phyloP scores from a whole-genome alignment of 495 filamentous ascomycete species.

The Tuber melanosporum region DNA sequence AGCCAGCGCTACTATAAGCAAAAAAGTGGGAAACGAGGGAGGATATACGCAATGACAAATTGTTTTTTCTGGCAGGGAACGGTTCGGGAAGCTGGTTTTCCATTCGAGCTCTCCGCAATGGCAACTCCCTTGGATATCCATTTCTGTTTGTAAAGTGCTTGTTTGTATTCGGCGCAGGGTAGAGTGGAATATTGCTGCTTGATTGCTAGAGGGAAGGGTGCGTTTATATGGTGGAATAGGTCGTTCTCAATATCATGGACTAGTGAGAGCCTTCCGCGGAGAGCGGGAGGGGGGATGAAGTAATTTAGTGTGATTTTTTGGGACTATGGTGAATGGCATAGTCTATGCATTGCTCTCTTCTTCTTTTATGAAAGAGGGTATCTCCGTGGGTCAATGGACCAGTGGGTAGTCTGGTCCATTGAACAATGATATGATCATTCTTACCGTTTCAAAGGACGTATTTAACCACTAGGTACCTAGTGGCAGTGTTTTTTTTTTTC shows the following conservation, averaged over 20 bases:
- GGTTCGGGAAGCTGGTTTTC: slow-evolving; percentile 15
- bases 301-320: not conserved
- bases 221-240: slow-evolving; percentile 6
- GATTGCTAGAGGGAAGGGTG: not conserved
- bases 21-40: not conserved
- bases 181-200: no score
- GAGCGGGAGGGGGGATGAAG: not conserved
- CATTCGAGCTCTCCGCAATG: slow-evolving; percentile 33
- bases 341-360: not conserved
- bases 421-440: not conserved
- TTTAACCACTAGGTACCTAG: not conserved
- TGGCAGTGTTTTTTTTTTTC: not conserved
- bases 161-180: not conserved
- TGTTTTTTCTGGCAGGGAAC: slow-evolving; percentile 16
- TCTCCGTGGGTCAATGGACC: not conserved
- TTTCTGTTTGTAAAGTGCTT: not conserved
- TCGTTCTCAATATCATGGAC: not conserved
- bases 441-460: not conserved
- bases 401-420: not conserved
- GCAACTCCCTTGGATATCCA: slow-evolving; percentile 26
- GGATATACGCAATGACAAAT: slow-evolving; percentile 32
- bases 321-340: not conserved
- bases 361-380: not conserved
- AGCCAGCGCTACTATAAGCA: not conserved
- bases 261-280: not conserved